Conservation (phyloP, 2,329 filamentous ascomycete genomes). For the Talaromyces sp. region DNA sequence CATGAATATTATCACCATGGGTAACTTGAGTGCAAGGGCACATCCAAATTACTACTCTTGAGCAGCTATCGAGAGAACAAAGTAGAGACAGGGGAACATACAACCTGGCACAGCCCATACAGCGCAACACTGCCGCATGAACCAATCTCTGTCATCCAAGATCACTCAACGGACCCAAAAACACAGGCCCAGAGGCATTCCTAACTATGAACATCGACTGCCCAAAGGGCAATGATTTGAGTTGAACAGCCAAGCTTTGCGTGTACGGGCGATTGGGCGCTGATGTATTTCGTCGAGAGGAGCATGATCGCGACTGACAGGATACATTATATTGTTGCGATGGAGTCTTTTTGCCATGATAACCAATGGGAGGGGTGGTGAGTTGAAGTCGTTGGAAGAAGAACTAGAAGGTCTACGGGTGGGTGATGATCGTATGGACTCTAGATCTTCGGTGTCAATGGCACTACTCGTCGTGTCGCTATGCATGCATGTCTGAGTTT, state of each 20-base stretch:
- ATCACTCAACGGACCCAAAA: slow-evolving; percentile 43
- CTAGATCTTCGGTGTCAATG: not conserved
- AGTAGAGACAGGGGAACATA: slow-evolving; percentile 14
- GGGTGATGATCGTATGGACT: not conserved
- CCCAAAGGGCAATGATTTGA: slow-evolving; percentile 39
- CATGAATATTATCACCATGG: slow-evolving; percentile 41
- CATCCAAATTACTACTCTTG: slow-evolving; percentile 22
- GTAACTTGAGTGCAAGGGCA: slow-evolving; percentile 34
- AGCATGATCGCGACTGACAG: slow-evolving; percentile 41
- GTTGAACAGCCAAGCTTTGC: slow-evolving; percentile 38
- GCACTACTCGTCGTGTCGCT: not conserved
- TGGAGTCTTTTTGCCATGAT: slow-evolving; percentile 24
- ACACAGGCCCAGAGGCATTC: slow-evolving; percentile 42
- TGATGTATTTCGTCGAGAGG: slow-evolving; percentile 41
- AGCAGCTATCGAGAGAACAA: not conserved
- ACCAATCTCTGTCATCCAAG: slow-evolving; percentile 46
- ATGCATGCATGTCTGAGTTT: not conserved
- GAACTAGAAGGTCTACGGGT: slow-evolving; percentile 4
- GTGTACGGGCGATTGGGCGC: slow-evolving; percentile 37
- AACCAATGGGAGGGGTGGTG: slow-evolving; percentile 24
- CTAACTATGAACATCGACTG: slow-evolving; percentile 46
- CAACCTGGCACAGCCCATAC: slow-evolving; percentile 35
- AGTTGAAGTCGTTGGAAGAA: slow-evolving; percentile 19
- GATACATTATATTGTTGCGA: slow-evolving; percentile 28
- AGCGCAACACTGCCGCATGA: slow-evolving; percentile 36